These are phyloP conservation scores for Pichia kudriavzevii DNA, from an alignment of 1,139 yeast genomes.

Conservation along the genomic window DNA sequence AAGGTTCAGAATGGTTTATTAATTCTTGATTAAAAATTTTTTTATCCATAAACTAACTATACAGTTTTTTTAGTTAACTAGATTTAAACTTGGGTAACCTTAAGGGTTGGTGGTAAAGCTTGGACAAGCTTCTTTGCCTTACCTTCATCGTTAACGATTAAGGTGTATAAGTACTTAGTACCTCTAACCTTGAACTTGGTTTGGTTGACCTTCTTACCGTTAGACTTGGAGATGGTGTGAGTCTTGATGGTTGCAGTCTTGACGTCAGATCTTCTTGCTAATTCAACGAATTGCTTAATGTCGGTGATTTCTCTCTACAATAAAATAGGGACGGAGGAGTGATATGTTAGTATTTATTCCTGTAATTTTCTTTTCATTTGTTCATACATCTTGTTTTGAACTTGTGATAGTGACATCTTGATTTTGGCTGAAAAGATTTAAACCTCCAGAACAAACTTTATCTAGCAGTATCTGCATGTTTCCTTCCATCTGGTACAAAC, in stretches of 20 bases:
- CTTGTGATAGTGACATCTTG: too few species aligned
- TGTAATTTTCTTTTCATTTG: too few species aligned
- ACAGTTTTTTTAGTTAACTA: slow-evolving; percentile 11
- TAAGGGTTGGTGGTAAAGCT: slow-evolving; percentile 94
- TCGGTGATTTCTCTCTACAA: slow-evolving; percentile 67
- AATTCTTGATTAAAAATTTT: too few species aligned
- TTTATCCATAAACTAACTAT: slow-evolving; percentile 12
- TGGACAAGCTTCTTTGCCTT: slow-evolving; percentile 98
- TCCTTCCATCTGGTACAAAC: too few species aligned
- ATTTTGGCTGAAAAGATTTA: too few species aligned
- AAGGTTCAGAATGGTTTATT: too few species aligned
- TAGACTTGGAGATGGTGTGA: slow-evolving; percentile 78
- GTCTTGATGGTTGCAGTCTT: slow-evolving; percentile 84
- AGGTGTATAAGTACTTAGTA: slow-evolving; percentile 88
- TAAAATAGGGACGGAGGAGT: background rate
- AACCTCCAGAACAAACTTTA: too few species aligned
- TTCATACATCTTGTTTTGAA: too few species aligned
- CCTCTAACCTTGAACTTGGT: slow-evolving; percentile 99
- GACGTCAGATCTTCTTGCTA: slow-evolving; percentile 97
- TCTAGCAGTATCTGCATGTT: too few species aligned
- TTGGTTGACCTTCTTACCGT: slow-evolving; percentile 83
- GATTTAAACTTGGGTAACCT: slow-evolving; percentile 27
- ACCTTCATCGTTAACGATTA: slow-evolving; percentile 91
- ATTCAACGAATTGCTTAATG: slow-evolving; percentile 96
- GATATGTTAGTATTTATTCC: slow-evolving; percentile 19